A percentile compares a stretch with the other conserved stretches of the same genome.
These are phyloP conservation scores for Plasmodium knowlesi DNA, from an alignment of 169 alveolate genomes.

Conservation along the genomic window DNA sequence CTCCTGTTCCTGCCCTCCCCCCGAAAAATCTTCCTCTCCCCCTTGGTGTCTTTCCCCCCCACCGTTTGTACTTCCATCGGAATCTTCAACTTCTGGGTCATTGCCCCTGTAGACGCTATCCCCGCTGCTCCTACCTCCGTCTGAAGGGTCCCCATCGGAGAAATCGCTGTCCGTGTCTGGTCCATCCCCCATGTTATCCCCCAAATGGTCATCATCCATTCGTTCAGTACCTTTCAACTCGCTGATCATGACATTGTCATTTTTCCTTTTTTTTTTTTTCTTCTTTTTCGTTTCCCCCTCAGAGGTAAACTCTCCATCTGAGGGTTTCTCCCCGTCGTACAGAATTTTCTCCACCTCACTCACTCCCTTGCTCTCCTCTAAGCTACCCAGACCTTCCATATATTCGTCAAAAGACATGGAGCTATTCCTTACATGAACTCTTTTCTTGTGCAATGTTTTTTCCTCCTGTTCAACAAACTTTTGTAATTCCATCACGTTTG, in stretches of 20 bases:
- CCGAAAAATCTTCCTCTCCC: neutral
- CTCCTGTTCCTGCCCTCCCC: neutral
- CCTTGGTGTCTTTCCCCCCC: neutral
- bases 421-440: conserved; percentile 47
- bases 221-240: neutral
- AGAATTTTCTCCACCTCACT: conserved; percentile 21
- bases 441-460: conserved; percentile 10
- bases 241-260: neutral
- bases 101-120: neutral
- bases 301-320: neutral
- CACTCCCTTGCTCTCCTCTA: conserved; percentile 37
- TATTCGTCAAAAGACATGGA: conserved; percentile 29
- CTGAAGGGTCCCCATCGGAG: neutral
- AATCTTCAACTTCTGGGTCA: neutral
- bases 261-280: neutral
- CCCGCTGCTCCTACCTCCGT: neutral
- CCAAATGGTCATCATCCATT: neutral
- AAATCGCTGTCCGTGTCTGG: neutral
- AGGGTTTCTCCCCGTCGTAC: conserved; percentile 7
- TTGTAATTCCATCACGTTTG: conserved; percentile 46
- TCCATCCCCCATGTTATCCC: neutral
- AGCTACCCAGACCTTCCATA: conserved; percentile 2
- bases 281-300: neutral
- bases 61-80: neutral
- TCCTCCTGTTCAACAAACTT: conserved; percentile 58